A percentile compares a stretch with the other conserved stretches of the same genome.
Conservation (phyloP, 1,284 basidiomycete species). For the Cryptococcus wingfieldii region DNA sequence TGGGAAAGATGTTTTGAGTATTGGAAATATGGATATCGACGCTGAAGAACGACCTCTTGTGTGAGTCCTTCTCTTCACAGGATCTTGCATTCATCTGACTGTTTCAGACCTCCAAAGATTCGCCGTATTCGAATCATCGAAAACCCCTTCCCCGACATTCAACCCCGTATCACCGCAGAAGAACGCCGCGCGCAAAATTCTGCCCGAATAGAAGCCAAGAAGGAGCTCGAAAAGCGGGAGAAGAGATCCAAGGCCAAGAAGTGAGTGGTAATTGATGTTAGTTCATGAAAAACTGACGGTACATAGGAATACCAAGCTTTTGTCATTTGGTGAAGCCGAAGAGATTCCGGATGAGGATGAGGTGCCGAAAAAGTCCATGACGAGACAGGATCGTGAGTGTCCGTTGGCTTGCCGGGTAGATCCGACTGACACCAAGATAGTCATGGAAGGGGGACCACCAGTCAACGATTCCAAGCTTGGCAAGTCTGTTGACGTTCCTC, state of each 20-base stretch:
- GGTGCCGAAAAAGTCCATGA: conserved; percentile 66
- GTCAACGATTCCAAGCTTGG: conserved; percentile 18
- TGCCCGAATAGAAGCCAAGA: conserved; percentile 68
- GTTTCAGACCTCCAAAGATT: conserved; percentile 76
- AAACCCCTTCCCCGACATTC: conserved; percentile 90
- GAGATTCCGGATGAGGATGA: conserved; percentile 56
- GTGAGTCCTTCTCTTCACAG: conserved; percentile 52
- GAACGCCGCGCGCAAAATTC: conserved; percentile 77
- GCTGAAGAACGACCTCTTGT: conserved; percentile 78
- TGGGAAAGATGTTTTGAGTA: conserved; percentile 72
- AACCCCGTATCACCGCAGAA: conserved; percentile 91
- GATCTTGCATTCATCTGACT: neutral
- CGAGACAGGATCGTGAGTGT: conserved; percentile 69
- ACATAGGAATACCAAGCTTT: conserved; percentile 73
- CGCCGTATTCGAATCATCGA: conserved; percentile 76
- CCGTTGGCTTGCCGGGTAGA: neutral
- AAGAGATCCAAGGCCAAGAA: conserved; percentile 74
- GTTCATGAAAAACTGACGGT: neutral
- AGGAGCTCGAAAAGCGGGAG: conserved; percentile 68
- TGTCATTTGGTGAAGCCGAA: conserved; percentile 82
- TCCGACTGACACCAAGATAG: conserved; percentile 41
- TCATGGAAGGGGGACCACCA: conserved; percentile 51
- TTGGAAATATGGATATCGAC: conserved; percentile 82
- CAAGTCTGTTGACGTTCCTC: conserved; percentile 22
- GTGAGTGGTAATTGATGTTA: conserved; percentile 48